Conservation (phyloP, 1,139 yeast genomes). For the Blastobotrys capitulatus region DNA sequence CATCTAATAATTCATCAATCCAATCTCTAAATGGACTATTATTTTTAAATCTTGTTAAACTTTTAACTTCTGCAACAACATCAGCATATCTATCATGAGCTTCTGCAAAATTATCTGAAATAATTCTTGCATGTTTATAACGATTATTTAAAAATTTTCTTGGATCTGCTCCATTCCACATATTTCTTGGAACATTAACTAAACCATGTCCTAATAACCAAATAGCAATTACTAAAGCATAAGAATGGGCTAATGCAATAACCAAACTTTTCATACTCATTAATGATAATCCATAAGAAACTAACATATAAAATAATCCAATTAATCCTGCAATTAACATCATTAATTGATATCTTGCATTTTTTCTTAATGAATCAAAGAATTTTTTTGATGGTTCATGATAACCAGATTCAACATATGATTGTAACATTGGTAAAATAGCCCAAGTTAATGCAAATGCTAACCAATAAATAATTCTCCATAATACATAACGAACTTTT, state of each 20-base stretch:
- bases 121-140: conserved; percentile 52
- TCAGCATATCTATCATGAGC: conserved; percentile 59
- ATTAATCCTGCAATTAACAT: conserved; percentile 49
- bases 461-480: conserved; percentile 78
- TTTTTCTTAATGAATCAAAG: conserved; percentile 51
- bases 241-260: conserved; percentile 76
- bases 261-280: conserved; percentile 56
- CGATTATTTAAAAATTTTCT: conserved; percentile 37
- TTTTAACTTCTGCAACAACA: conserved; percentile 55
- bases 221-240: conserved; percentile 65
- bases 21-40: conserved; percentile 35
- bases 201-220: conserved; percentile 87
- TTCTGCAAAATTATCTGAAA: conserved; percentile 62
- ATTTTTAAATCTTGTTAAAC: conserved; percentile 36
- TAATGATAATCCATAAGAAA: conserved; percentile 56
- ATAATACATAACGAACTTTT: conserved; percentile 46
- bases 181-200: conserved; percentile 56
- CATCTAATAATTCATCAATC: conserved; percentile 34
- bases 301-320: conserved; percentile 55
- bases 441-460: conserved; percentile 72
- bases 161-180: conserved; percentile 48
- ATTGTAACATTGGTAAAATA: conserved; percentile 63
- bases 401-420: conserved; percentile 68
- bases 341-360: conserved; percentile 55
- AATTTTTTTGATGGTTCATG: conserved; percentile 44